Conservation (phyloP, 495 filamentous ascomycete species). For the Penicillium atrosanguineum region DNA sequence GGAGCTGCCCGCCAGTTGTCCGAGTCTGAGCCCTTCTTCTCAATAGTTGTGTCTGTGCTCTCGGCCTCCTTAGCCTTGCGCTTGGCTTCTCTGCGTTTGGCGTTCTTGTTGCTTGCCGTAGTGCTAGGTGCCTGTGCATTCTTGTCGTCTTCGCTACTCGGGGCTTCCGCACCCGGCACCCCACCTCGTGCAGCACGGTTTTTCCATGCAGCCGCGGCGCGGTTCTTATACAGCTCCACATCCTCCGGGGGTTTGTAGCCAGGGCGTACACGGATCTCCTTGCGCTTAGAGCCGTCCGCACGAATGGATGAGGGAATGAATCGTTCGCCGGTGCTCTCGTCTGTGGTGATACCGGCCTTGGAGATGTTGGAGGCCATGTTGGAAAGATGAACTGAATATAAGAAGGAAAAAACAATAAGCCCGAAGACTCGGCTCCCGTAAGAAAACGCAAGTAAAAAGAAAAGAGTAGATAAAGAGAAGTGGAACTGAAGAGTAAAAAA, state of each 20-base stretch:
- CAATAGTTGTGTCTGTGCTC: slow-evolving; percentile 33
- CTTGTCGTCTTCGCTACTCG: slow-evolving; percentile 50
- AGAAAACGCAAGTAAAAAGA: not conserved
- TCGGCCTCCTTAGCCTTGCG: slow-evolving; percentile 74
- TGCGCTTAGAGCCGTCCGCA: slow-evolving; percentile 82
- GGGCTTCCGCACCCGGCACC: slow-evolving; percentile 74
- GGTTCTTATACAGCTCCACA: slow-evolving; percentile 93
- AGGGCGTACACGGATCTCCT: slow-evolving; percentile 88
- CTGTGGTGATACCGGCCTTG: slow-evolving; percentile 72
- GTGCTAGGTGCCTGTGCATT: slow-evolving; percentile 40
- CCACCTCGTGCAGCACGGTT: slow-evolving; percentile 72
- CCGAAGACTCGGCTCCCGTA: not conserved
- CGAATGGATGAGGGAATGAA: slow-evolving; percentile 85
- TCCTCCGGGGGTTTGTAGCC: slow-evolving; percentile 96
- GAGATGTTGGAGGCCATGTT: slow-evolving; percentile 31
- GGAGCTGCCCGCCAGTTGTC: slow-evolving; percentile 30
- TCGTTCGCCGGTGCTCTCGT: slow-evolving; percentile 69
- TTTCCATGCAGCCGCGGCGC: slow-evolving; percentile 81
- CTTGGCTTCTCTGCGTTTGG: slow-evolving; percentile 85
- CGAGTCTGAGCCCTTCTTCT: slow-evolving; percentile 36
- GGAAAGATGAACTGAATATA: not conserved
- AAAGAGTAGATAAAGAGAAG: not conserved
- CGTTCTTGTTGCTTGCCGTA: slow-evolving; percentile 76
- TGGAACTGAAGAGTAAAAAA: not conserved
- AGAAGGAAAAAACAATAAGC: not conserved